Conservation (phyloP, 2,329 filamentous ascomycete genomes). For the Cladosporium austrohemisphaericum region DNA sequence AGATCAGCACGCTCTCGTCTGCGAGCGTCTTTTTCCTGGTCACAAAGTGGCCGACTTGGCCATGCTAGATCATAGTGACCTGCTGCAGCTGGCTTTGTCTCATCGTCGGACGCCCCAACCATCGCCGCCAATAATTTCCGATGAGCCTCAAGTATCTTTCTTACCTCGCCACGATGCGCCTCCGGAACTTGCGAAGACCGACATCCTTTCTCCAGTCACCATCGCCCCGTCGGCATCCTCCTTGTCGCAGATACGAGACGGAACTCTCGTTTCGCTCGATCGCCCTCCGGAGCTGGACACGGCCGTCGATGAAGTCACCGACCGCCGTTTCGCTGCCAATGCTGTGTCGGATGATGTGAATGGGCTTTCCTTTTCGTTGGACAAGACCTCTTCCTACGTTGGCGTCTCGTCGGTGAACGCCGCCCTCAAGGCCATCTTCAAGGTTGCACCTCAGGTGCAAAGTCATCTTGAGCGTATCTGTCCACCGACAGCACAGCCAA, state of each 20-base stretch:
- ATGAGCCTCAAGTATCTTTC: too few species aligned
- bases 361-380: constrained; percentile 19
- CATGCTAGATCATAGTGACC: constrained; percentile 37
- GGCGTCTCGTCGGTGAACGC: constrained; percentile 22
- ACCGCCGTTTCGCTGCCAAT: constrained; percentile 37
- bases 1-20: constrained; percentile 39
- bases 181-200: not conserved
- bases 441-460: constrained; percentile 17
- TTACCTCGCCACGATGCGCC: constrained; percentile 14
- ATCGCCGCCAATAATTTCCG: not conserved
- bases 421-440: constrained; percentile 22
- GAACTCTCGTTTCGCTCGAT: constrained; percentile 61
- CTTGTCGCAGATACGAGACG: constrained; percentile 48
- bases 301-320: constrained; percentile 49
- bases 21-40: constrained; percentile 38
- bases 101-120: not conserved
- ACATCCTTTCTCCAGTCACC: too few species aligned
- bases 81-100: constrained; percentile 35
- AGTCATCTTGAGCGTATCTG: constrained; percentile 21
- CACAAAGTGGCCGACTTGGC: constrained; percentile 37
- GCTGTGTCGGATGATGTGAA: constrained; percentile 29
- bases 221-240: constrained; percentile 19
- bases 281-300: constrained; percentile 53
- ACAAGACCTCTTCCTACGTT: constrained; percentile 20
- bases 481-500: constrained; percentile 18